Conservation (phyloP, 2,329 filamentous ascomycete species). For the Beauveria australis region DNA sequence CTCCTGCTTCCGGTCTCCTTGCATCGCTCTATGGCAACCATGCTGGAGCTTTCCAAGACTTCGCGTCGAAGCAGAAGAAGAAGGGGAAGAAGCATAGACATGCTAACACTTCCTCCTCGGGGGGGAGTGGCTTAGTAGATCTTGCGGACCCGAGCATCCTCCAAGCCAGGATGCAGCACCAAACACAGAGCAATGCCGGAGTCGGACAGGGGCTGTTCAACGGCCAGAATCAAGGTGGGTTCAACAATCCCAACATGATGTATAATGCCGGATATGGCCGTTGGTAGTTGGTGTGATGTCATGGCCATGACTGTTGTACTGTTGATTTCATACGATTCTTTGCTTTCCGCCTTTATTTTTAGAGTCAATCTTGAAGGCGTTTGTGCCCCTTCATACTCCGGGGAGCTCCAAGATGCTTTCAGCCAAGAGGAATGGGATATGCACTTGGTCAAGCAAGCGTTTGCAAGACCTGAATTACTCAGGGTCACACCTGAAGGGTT, state of each 20-base stretch:
- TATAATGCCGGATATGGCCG: constrained; percentile 64
- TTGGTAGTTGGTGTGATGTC: constrained; percentile 44
- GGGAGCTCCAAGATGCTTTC: constrained; percentile 17
- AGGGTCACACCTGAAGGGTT: constrained; percentile 18
- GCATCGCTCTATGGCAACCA: constrained; percentile 85
- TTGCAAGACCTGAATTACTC: constrained; percentile 21
- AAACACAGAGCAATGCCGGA: constrained; percentile 71
- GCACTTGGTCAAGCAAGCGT: constrained; percentile 25
- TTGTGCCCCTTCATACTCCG: constrained; percentile 20
- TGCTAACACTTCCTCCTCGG: constrained; percentile 99
- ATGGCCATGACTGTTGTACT: constrained; percentile 12
- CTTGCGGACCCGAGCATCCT: constrained; percentile 99
- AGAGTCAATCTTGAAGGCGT: constrained; percentile 20
- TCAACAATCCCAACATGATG: constrained; percentile 73
- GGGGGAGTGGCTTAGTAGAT: constrained; percentile 98
- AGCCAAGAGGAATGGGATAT: constrained; percentile 21
- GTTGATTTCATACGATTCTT: constrained; percentile 18
- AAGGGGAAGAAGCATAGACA: constrained; percentile 99
- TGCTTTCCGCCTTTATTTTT: constrained; percentile 14
- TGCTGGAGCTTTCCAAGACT: constrained; percentile 81
- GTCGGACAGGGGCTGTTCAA: constrained; percentile 85
- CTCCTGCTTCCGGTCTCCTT: constrained; percentile 84
- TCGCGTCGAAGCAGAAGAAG: constrained; percentile 97
- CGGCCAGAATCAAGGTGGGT: constrained; percentile 90
- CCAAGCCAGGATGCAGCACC: constrained; percentile 92